Percentiles rank a stretch among this genome's conserved stretches.
These are phyloP conservation scores for Phlebopus sp. DNA, from an alignment of 1,284 basidiomycete species.

Conservation along the genomic window DNA sequence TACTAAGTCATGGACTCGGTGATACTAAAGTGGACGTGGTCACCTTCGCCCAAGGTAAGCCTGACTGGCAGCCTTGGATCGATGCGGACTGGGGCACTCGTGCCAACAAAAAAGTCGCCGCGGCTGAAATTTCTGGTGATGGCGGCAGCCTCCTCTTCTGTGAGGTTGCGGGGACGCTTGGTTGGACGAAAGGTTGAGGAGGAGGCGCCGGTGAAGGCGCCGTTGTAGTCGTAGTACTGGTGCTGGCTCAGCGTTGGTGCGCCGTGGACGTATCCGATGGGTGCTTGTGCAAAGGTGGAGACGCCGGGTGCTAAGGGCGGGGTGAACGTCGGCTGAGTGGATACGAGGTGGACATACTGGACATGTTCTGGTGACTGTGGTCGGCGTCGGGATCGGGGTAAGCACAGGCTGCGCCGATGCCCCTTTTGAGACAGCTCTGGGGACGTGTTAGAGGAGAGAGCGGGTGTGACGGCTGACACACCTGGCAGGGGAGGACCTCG, in stretches of 20 bases:
- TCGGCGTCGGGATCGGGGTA: conserved; percentile 73
- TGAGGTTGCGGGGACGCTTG: conserved; percentile 71
- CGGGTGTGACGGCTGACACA: conserved; percentile 28
- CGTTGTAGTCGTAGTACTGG: conserved; percentile 76
- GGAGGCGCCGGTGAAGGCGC: conserved; percentile 59
- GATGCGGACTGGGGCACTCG: conserved; percentile 72
- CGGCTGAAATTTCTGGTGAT: conserved; percentile 76
- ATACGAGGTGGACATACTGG: conserved; percentile 25
- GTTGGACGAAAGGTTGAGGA: conserved; percentile 70
- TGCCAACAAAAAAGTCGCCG: conserved; percentile 76
- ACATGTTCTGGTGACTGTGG: conserved; percentile 40
- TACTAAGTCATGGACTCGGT: conserved; percentile 56
- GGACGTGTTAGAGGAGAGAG: conserved; percentile 12
- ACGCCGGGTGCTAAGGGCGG: conserved; percentile 29
- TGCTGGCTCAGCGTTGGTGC: conserved; percentile 58
- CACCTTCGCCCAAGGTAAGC: conserved; percentile 73
- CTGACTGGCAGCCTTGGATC: conserved; percentile 73
- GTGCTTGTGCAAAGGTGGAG: conserved; percentile 32
- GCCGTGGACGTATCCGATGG: conserved; percentile 37
- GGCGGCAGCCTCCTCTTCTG: conserved; percentile 74
- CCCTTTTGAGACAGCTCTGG: conserved; percentile 76
- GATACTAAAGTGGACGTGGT: conserved; percentile 75
- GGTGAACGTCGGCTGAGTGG: neutral
- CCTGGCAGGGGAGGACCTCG: conserved; percentile 75
- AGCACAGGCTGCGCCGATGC: conserved; percentile 61